Base-by-base conservation (phyloP, 305 asterid species). In the Fraxinus platypoda region DNA sequence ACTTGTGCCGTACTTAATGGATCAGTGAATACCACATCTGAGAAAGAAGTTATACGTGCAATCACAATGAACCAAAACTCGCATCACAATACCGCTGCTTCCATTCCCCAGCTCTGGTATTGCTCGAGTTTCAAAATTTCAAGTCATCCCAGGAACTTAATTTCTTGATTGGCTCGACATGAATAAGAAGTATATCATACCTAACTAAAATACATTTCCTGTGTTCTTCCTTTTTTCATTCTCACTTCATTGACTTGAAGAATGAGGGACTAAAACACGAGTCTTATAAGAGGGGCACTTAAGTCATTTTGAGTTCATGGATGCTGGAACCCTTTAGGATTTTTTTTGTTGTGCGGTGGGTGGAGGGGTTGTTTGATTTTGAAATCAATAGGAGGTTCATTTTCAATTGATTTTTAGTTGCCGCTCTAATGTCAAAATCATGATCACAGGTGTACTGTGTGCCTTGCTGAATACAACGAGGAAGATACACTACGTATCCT, bases 401-500 rank as follows among this genome's bases (percentile, higher is more conserved):
- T 12, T 28, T 62, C 31, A 21, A 37, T 37, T 19, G 35, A 13
- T 70, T 66, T 46, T 25, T n/a, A 23, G 46, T 80, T 17, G 26
- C 28, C 19, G 66, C 19, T 31, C 70, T 74, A 3, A 78, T 1
- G 8, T 54, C 6, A 21, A 75, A 19, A 6, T 75, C 76, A 81
- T 33, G 78, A 25, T 35, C 80, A 81, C 85, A 92, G 97, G 83
- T 92, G 97, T 84, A 80, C 89, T 0, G 89, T 92, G n/a, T 92
- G 99, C 92, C 87, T 94, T 30, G 75, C 87, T 1, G 97, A 94
- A 19, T 95, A 95, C 90, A 90, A 81, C 6, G 87, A 86, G 28
- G 95, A 95, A 54, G 99, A 95, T 71, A 86, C 88, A 0, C 30
- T 95, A 0, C 90, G 93, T 26, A 83, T 93, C 76, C 87, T 95